Conservation (phyloP, 192 early-diverging fungal species). For the Entomortierella chlamydospora region DNA sequence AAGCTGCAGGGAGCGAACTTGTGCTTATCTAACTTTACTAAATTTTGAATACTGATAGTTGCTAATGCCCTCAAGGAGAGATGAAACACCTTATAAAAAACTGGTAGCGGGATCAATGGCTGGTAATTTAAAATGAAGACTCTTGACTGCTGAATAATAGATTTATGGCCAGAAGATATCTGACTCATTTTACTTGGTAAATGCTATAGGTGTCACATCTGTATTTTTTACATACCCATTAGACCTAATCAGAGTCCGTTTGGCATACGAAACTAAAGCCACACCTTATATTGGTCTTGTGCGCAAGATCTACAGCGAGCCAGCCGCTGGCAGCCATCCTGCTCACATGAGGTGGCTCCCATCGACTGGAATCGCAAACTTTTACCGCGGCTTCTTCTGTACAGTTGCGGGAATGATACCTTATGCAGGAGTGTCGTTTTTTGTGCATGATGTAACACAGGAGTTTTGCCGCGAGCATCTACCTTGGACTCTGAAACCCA, state of each 20-base stretch:
- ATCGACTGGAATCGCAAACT: slow-evolving; percentile 71
- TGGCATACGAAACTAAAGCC: slow-evolving; percentile 85
- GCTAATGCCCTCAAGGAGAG: slow-evolving; percentile 46
- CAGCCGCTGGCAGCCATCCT: slow-evolving; percentile 61
- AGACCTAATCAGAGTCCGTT: slow-evolving; percentile 92
- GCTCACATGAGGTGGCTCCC: slow-evolving; percentile 22
- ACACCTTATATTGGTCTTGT: slow-evolving; percentile 46
- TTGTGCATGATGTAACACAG: slow-evolving; percentile 83
- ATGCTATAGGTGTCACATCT: slow-evolving; percentile 81
- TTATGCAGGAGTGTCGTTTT: slow-evolving; percentile 96
- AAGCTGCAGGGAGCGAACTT: background rate
- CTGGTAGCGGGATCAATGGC: slow-evolving; percentile 84
- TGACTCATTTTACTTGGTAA: background rate
- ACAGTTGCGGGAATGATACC: slow-evolving; percentile 94
- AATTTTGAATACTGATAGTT: slow-evolving; percentile 11
- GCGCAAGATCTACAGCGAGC: slow-evolving; percentile 82
- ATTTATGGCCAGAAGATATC: background rate
- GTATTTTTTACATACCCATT: slow-evolving; percentile 93
- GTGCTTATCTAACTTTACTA: slow-evolving; percentile 4
- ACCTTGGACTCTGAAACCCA: slow-evolving; percentile 34
- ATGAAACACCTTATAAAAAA: slow-evolving; percentile 76
- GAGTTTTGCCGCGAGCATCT: slow-evolving; percentile 66
- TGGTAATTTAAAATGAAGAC: background rate
- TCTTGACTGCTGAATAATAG: background rate
- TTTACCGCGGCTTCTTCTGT: slow-evolving; percentile 94